Conservation (phyloP, 257 asterid species). For the Thymus mandschuricus region DNA sequence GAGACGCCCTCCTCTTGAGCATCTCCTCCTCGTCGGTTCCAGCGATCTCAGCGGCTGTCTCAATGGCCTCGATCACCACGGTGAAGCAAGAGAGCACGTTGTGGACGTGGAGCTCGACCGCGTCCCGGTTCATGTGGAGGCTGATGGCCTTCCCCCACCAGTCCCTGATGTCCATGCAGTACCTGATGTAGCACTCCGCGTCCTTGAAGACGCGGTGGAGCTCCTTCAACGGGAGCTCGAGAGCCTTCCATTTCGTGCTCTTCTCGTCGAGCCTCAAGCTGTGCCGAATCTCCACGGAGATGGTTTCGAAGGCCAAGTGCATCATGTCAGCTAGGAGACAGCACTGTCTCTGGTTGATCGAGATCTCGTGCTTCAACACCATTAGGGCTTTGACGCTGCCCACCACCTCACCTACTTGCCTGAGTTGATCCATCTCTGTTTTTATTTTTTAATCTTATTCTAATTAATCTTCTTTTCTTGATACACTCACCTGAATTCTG, state of each 20-base stretch:
- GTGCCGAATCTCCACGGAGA: slow-evolving; percentile 64
- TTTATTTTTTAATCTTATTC: not conserved
- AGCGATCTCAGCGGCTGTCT: slow-evolving; percentile 76
- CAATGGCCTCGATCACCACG: slow-evolving; percentile 86
- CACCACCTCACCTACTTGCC: slow-evolving; percentile 83
- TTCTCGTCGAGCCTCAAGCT: slow-evolving; percentile 68
- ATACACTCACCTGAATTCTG: slow-evolving; percentile 2
- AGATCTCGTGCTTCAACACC: slow-evolving; percentile 78
- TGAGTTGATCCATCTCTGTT: slow-evolving; percentile 72
- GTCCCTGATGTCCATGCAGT: slow-evolving; percentile 64
- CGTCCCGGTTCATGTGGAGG: slow-evolving; percentile 66
- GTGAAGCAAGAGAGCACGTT: slow-evolving; percentile 74
- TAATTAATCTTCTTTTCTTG: not conserved
- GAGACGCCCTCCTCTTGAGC: slow-evolving; percentile 54
- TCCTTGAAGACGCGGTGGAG: slow-evolving; percentile 68
- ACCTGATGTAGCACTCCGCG: slow-evolving; percentile 61
- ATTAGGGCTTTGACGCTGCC: slow-evolving; percentile 79
- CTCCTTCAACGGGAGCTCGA: slow-evolving; percentile 84
- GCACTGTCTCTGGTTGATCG: slow-evolving; percentile 78
- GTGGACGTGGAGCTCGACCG: slow-evolving; percentile 74
- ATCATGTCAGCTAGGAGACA: slow-evolving; percentile 66
- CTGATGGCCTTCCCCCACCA: slow-evolving; percentile 88
- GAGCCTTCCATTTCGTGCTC: slow-evolving; percentile 69
- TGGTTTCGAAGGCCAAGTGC: slow-evolving; percentile 61
- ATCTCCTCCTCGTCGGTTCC: slow-evolving; percentile 65